Conservation (phyloP, 306 rosid genomes). For the Carpinus fangiana region DNA sequence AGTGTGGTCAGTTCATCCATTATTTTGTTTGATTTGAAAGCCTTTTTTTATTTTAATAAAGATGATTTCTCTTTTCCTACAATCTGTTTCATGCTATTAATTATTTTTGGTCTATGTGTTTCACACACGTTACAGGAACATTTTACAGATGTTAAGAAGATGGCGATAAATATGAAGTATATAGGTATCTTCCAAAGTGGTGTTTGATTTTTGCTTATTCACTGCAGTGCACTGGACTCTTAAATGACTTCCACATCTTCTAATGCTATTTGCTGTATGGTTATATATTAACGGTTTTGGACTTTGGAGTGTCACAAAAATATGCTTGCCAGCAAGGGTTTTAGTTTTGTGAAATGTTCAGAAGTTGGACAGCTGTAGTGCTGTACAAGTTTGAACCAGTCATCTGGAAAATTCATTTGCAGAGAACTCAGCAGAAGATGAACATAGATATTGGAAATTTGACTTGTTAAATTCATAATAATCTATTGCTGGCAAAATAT, state of each 20-base stretch:
- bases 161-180: constrained; percentile 78
- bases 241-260: neutral
- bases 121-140: constrained; percentile 53
- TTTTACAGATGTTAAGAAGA: constrained; percentile 60
- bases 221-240: neutral
- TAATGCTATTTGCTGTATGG: neutral
- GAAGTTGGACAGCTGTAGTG: neutral
- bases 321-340: neutral
- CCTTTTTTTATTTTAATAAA: constrained; percentile 26
- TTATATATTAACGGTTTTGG: neutral
- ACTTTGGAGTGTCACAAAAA: neutral
- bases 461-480: neutral
- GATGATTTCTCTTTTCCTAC: constrained; percentile 23
- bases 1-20: constrained; percentile 9
- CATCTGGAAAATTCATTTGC: neutral
- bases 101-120: constrained; percentile 19
- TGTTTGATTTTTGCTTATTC: neutral
- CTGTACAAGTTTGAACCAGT: neutral
- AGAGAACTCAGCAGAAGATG: neutral
- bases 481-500: neutral
- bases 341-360: neutral
- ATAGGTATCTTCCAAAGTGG: constrained; percentile 59
- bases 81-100: constrained; percentile 16
- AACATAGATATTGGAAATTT: neutral
- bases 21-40: constrained; percentile 19